Base-by-base conservation (phyloP, 306 rosid species). In the Begonia masoniana region DNA sequence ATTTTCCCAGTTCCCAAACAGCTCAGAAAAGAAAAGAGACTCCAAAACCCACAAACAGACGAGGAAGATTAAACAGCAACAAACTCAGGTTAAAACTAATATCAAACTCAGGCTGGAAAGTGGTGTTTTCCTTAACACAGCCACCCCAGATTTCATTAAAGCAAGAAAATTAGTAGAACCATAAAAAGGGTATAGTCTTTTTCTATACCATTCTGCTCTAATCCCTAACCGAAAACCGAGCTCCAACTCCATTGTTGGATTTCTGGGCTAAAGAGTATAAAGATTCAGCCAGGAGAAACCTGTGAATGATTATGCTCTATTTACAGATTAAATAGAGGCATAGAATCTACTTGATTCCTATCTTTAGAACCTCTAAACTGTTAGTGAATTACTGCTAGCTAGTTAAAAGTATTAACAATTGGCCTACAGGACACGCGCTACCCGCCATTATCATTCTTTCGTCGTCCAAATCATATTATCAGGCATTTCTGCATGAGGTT, bases 251-350 rank as follows among this genome's bases (percentile, higher is more conserved):
- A 42, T 61, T 61, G 88, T 75, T 71, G 97, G 88, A 57, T 77
- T 31, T 82, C 97, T 84, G 97, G 75, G 73, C 51, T 15, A 26
- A 26, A 63, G 82, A 77, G 92, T 71, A 81, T 77, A 84, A 83
- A 74, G 61, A 81, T 77, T 81, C 96, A 76, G 62, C 67, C 69
- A 51, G 83, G 89, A 51, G 67, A 61, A 57, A 76, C 85, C 87
- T 26, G 87, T 62, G 94, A 88, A 88, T 68, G 61, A 71, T 81
- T 77, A 88, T 63, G 85, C 96, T 88, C 94, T 78, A 84, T 81
- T 84, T 74, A 83, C 96, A 88, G 94, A 81, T 42, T 72, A 59
- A 31, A 75, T 65, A 71, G 92, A 79, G 92, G 88, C 63, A 68
- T 56, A 68, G 67, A 58, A 56, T 47, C 78, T 62, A 68, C 68